Percentiles rank a stretch among this genome's conserved stretches.
These are phyloP conservation scores for Setaria viridis DNA, from an alignment of 202 grass and related monocot species.

Conservation along the genomic window DNA sequence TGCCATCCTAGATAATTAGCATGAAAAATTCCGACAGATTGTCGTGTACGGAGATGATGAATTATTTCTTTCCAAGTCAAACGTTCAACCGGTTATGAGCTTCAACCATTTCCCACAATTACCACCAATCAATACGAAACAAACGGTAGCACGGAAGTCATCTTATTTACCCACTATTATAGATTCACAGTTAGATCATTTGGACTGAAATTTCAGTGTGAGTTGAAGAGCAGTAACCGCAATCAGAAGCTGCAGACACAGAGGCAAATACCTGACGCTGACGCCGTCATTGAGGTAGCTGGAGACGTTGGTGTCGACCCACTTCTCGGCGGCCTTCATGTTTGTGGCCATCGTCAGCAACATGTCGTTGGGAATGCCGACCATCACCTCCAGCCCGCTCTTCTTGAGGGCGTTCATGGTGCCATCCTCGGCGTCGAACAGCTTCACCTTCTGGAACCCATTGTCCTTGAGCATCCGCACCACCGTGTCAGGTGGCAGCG, in stretches of 20 bases:
- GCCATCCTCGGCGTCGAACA: conserved; percentile 92
- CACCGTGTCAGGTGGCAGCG: conserved; percentile 77
- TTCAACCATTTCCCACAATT: background rate
- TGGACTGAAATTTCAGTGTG: background rate
- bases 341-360: conserved; percentile 62
- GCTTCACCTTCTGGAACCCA: conserved; percentile 89
- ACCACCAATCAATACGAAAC: background rate
- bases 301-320: conserved; percentile 90
- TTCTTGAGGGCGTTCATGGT: conserved; percentile 91
- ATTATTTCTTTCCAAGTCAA: conserved; percentile 9
- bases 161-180: background rate
- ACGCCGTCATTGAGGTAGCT: conserved; percentile 68
- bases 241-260: conserved; percentile 1
- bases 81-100: conserved; percentile 3
- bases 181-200: background rate
- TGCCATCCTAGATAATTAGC: background rate
- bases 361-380: conserved; percentile 97
- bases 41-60: background rate
- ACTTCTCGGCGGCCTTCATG: conserved; percentile 72
- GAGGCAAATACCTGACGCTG: conserved; percentile 66
- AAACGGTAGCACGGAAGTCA: background rate
- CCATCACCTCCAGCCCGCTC: conserved; percentile 96
- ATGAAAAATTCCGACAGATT: background rate
- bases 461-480: conserved; percentile 86
- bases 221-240: conserved; percentile 16